A percentile compares a stretch with the other conserved stretches of the same genome.
Conservation (phyloP, 1,284 basidiomycete genomes). For the Ustilago loliicola region DNA sequence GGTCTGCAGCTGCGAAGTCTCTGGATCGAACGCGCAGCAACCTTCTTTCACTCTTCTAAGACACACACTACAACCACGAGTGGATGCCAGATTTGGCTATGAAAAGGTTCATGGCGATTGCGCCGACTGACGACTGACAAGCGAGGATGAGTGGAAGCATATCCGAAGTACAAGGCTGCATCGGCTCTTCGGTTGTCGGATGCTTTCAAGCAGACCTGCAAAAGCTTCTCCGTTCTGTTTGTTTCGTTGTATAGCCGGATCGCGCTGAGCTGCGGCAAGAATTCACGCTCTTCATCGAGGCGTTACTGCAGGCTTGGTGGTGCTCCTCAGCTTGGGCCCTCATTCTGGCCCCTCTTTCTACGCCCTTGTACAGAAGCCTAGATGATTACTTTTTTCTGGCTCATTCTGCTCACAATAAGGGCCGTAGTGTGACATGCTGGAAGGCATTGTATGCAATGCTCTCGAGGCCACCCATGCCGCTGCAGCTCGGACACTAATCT, state of each 20-base stretch:
- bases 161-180: conserved; percentile 1
- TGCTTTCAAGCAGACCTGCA: not conserved
- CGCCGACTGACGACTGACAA: conserved; percentile 1
- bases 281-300: not conserved
- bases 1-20: not conserved
- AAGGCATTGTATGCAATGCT: conserved; percentile 1
- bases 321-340: conserved; percentile 5
- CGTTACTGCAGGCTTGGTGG: not conserved
- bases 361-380: not conserved
- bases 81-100: not conserved
- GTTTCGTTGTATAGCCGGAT: conserved; percentile 8
- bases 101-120: not conserved
- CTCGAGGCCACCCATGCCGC: not conserved
- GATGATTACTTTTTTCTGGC: not conserved
- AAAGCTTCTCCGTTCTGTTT: not conserved
- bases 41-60: not conserved
- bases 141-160: conserved; percentile 1
- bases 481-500: not conserved
- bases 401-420: not conserved
- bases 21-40: not conserved
- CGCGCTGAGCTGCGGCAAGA: not conserved
- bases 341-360: conserved; percentile 4
- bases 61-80: not conserved
- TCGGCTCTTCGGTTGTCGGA: conserved; percentile 1
- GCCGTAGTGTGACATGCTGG: not conserved